Evolutionary conservation across 345 rosid species (phyloP).

Genomic region (Iberis pinnata): DNA sequence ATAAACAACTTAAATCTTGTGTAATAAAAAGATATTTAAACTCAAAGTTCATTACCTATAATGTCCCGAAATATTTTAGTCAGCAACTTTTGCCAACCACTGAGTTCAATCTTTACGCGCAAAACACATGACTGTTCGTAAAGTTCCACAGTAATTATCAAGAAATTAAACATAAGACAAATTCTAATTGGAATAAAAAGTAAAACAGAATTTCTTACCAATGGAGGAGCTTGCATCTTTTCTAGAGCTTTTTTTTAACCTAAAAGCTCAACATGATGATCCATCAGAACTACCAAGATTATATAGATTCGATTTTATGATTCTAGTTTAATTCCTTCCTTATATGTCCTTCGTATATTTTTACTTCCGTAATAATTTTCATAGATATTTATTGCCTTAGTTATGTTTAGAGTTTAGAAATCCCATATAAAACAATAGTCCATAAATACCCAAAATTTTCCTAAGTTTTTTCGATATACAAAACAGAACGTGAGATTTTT

Average conservation of each 20-base stretch:
- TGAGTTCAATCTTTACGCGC: constrained; percentile 11
- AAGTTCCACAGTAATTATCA: not conserved
- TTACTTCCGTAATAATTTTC: constrained; percentile 4
- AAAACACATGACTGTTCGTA: constrained; percentile 20
- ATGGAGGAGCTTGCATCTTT: constrained; percentile 12
- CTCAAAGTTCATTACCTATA: constrained; percentile 17
- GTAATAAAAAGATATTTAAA: not conserved
- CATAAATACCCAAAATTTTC: no score
- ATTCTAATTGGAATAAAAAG: not conserved
- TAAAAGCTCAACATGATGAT: not conserved
- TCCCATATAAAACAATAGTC: no score
- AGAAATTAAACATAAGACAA: not conserved
- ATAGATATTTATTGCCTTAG: no score
- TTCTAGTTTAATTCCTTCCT: constrained; percentile 8
- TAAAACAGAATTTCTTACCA: constrained; percentile 14
- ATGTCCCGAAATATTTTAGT: constrained; percentile 1
- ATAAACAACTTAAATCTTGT: no score
- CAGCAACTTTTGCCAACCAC: constrained; percentile 11
- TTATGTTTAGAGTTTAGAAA: no score
- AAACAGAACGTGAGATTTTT: no score
- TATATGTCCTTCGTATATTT: constrained; percentile 4
- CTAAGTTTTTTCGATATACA: no score
- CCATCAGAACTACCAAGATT: not conserved
- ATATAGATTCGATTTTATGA: not conserved
- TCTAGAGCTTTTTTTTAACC: no score